A percentile compares a stretch with the other conserved stretches of the same genome.
Conservation (phyloP, 1,284 basidiomycete species). For the Lignosus rhinocerotis region DNA sequence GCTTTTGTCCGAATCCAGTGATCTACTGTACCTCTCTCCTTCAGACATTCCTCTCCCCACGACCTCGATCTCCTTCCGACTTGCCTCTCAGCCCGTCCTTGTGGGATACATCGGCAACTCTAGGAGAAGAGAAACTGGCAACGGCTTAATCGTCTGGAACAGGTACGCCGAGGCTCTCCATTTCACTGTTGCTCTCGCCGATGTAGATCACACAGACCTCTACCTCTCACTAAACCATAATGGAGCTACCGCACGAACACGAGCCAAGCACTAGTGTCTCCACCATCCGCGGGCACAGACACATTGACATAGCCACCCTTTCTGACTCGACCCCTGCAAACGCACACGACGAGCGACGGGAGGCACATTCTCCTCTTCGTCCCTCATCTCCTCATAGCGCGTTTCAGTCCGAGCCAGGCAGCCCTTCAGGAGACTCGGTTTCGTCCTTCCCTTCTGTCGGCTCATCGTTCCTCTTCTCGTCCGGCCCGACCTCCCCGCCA, state of each 20-base stretch:
- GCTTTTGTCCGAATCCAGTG: constrained; percentile 17
- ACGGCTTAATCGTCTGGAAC: too few relatives aligned
- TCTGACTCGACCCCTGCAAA: constrained; percentile 22
- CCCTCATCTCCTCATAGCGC: constrained; percentile 57
- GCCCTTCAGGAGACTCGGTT: constrained; percentile 55
- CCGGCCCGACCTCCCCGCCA: constrained; percentile 60
- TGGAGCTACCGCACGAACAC: constrained; percentile 6
- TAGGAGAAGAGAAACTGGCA: too few relatives aligned
- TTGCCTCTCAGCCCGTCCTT: background rate
- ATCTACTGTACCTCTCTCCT: constrained; percentile 12
- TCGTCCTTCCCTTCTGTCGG: constrained; percentile 72
- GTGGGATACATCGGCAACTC: background rate
- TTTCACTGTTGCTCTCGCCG: background rate
- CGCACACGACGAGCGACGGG: constrained; percentile 5
- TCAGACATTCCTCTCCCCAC: background rate
- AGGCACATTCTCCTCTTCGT: constrained; percentile 34
- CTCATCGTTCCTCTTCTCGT: constrained; percentile 78
- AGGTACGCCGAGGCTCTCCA: too few relatives aligned
- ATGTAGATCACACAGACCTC: background rate
- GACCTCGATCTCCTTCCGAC: background rate
- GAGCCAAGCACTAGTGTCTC: constrained; percentile 39
- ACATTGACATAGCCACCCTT: constrained; percentile 25
- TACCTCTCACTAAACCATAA: background rate
- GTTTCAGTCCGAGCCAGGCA: constrained; percentile 54
- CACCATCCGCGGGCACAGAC: constrained; percentile 41